Percentiles rank a stretch among this genome's conserved stretches.
These are phyloP conservation scores for Mangifera indica DNA, from an alignment of 345 rosid genomes.

Conservation along the genomic window DNA sequence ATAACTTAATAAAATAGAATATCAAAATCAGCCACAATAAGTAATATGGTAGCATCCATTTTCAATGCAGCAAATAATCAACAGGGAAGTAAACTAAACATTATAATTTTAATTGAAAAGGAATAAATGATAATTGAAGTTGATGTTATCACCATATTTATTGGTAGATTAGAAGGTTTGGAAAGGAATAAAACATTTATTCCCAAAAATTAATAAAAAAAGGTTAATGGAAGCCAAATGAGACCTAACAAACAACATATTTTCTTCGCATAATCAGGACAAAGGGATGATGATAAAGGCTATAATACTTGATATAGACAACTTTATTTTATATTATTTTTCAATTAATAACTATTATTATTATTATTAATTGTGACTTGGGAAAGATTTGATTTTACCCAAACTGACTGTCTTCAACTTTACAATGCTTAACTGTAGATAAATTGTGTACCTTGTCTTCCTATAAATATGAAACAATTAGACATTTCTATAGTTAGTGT, in stretches of 20 bases:
- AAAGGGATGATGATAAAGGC: constrained; percentile 36
- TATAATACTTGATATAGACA: constrained; percentile 21
- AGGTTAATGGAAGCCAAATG: constrained; percentile 28
- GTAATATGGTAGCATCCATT: too few species aligned
- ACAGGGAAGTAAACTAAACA: neutral
- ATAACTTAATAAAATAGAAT: too few species aligned
- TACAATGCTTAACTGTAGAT: neutral
- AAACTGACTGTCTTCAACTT: constrained; percentile 13
- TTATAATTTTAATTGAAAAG: neutral
- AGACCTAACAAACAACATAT: constrained; percentile 33
- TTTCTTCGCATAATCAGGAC: constrained; percentile 33
- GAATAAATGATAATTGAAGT: constrained; percentile 2
- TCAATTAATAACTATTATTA: neutral
- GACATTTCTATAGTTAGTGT: neutral
- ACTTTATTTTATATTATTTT: neutral
- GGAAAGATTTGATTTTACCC: constrained; percentile 23
- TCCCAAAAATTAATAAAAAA: constrained; percentile 20
- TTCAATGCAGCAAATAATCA: too few species aligned
- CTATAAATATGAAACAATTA: neutral
- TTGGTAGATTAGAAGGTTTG: constrained; percentile 5
- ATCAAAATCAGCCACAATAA: too few species aligned
- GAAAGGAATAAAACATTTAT: constrained; percentile 39
- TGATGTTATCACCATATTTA: constrained; percentile 19
- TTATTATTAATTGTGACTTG: constrained; percentile 7
- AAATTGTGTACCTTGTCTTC: neutral